These are phyloP conservation scores for Yamadazyma atlantica DNA, from an alignment of 1,139 yeast genomes.

Conservation along the genomic window DNA sequence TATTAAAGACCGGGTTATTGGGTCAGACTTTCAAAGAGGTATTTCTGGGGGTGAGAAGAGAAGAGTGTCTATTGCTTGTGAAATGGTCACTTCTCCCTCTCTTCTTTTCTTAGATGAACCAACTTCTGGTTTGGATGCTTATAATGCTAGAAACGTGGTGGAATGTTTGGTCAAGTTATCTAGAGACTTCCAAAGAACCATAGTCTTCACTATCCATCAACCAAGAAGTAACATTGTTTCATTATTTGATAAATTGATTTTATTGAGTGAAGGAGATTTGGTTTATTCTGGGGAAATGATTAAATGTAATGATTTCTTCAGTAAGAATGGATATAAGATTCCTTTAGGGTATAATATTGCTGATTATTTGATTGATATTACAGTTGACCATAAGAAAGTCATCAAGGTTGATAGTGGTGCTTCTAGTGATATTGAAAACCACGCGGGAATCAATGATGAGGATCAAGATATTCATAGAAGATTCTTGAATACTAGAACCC, in stretches of 20 bases:
- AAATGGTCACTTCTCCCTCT: conserved; percentile 81
- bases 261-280: conserved; percentile 81
- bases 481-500: conserved; percentile 25
- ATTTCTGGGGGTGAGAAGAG: conserved; percentile 94
- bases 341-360: conserved; percentile 93
- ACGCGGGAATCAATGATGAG: conserved; percentile 9
- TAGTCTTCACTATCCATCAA: conserved; percentile 91
- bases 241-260: conserved; percentile 75
- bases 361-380: conserved; percentile 86
- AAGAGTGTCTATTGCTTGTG: conserved; percentile 88
- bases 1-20: conserved; percentile 83
- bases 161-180: conserved; percentile 83
- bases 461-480: conserved; percentile 38
- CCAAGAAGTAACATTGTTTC: conserved; percentile 97
- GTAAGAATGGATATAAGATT: conserved; percentile 73
- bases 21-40: conserved; percentile 87
- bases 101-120: conserved; percentile 84
- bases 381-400: conserved; percentile 58
- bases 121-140: conserved; percentile 93
- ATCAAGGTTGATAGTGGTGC: conserved; percentile 20
- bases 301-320: conserved; percentile 70
- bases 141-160: conserved; percentile 87
- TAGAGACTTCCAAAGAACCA: conserved; percentile 77
- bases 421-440: conserved; percentile 21
- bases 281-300: conserved; percentile 85